Base-by-base conservation (phyloP, 768 basidiomycete species). In the Cantharellus anzutake region DNA sequence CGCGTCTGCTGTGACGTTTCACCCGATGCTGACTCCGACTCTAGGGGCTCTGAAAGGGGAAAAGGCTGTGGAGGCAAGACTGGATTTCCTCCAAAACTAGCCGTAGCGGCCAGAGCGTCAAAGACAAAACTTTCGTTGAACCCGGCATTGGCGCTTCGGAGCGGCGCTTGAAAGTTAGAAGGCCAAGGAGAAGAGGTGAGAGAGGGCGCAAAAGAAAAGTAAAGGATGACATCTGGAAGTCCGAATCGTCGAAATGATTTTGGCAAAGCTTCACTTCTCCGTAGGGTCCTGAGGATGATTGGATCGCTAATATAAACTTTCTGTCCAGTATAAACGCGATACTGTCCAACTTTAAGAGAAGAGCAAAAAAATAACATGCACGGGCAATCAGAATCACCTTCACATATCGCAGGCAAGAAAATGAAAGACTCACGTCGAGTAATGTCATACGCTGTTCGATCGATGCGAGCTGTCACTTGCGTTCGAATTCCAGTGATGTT, bases 401-500 rank as follows among this genome's bases (percentile, higher is more conserved):
- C 38, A 11, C 11, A 37, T 55, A 29, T 11, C 44, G 44, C 11
- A 48, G 44, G 44, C 44, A 48, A 48, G 11, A 48, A 11, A 11
- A 48, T 29, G 44, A 29, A 11, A 48, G 44, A 55, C 52, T 11
- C 35, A 55, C 92, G 72, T 73, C 81, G 87, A 41, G 84, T 77
- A 58, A 97, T 76, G 65, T 94, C 87, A 65, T 90, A 94, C 4
- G 91, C 91, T 64, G 76, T 82, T 7, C 83, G 83, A 65, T 93
- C 91, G 58, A 91, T 68, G 37, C 89, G 76, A 66, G 79, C 83
- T 34, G 87, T 81, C 20, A 93, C 82, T 62, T 81, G 82, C 1
- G 82, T 77, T 42, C 86, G 78, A 53, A 96, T 76, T 3, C 90
- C 91, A 2, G 83, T 78, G 4, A 90, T 73, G 66, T 91, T 84